Evolutionary conservation across 2,329 filamentous ascomycete species (phyloP).

Genomic region (Apiospora kogelbergensis): DNA sequence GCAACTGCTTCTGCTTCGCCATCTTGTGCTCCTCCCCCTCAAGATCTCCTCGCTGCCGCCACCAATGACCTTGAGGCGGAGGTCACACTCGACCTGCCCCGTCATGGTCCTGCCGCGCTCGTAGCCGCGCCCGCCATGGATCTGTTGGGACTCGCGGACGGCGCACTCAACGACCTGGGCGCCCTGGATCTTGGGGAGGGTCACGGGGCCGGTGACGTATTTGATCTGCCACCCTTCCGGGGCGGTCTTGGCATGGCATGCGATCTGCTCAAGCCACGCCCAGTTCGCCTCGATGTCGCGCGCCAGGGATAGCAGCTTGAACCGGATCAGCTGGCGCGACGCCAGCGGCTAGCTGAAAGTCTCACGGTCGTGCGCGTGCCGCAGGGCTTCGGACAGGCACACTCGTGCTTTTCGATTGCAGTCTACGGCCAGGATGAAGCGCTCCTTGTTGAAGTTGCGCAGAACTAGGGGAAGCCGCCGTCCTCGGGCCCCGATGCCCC

Average conservation of each 20-base stretch:
- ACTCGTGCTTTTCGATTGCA: slow-evolving; percentile 92
- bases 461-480: slow-evolving; percentile 97
- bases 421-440: slow-evolving; percentile 98
- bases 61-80: slow-evolving; percentile 93
- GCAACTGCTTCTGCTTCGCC: slow-evolving; percentile 54
- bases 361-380: slow-evolving; percentile 94
- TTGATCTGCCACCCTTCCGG: slow-evolving; percentile 80
- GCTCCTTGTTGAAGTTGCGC: slow-evolving; percentile 99
- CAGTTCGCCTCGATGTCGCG: slow-evolving; percentile 97
- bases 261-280: slow-evolving; percentile 92
- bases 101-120: slow-evolving; percentile 90
- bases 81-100: slow-evolving; percentile 91
- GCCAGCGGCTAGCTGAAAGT: slow-evolving; percentile 97
- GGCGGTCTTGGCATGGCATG: slow-evolving; percentile 76
- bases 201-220: slow-evolving; percentile 96
- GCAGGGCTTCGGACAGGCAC: slow-evolving; percentile 94
- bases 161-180: slow-evolving; percentile 98
- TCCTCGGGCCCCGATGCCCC: slow-evolving; percentile 73
- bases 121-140: slow-evolving; percentile 93
- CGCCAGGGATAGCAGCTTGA: slow-evolving; percentile 98
- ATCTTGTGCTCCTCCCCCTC: slow-evolving; percentile 89
- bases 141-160: slow-evolving; percentile 92
- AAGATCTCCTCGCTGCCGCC: slow-evolving; percentile 98
- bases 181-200: slow-evolving; percentile 87
- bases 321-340: slow-evolving; percentile 92